Base-by-base conservation (phyloP, 1,284 basidiomycete species). In the Amylostereum areolatum region DNA sequence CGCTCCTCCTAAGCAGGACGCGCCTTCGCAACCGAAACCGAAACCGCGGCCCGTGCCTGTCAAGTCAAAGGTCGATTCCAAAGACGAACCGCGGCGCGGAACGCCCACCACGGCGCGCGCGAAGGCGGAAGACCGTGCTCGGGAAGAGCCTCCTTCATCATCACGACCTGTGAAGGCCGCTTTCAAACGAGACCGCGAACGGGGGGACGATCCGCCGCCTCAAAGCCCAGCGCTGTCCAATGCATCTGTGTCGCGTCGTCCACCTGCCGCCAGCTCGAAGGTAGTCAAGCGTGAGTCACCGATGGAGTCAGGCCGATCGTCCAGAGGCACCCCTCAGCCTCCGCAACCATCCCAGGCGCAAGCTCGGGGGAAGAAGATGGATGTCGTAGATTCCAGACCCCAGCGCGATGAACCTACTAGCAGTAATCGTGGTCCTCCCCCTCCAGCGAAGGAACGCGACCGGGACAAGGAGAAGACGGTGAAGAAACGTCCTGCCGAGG, bases 371-470 rank as follows among this genome's bases (percentile, higher is more conserved):
- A 62, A 49, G 62, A 64, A 43, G 10, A 29, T 29, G 27, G 47
- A 44, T 27, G 39, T 41, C 43, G 33, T 30, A 5, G 51, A 54
- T n/a, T 43, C 43, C 35, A 46, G 54, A 5, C 44, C 18, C 45
- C 44, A 46, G 44, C 46, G 35, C 40, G 46, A 53, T 32, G 52
- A 46, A 45, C 42, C 40, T 33, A 33, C 51, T 47, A 51, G 54
- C 52, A 35, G 51, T 49, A 51, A 46, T 27, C 47, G 54, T 27
- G 45, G 48, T 2, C 57, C 64, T 0, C 57, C 62, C 2, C 55
- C 66, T 10, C 52, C 59, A 0, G 55, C 47, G 36, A 54, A 49
- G 39, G 58, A 60, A 28, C 55, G 59, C 45, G 64, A 59, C 50
- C 60, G 8, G 45, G 57, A 52, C 45, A 60, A 18, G 60, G 67